Evolutionary conservation across 164 flowering plant species (phyloP), one percentile per base, ranked within the genome.

Genomic region (Vitis riparia): DNA sequence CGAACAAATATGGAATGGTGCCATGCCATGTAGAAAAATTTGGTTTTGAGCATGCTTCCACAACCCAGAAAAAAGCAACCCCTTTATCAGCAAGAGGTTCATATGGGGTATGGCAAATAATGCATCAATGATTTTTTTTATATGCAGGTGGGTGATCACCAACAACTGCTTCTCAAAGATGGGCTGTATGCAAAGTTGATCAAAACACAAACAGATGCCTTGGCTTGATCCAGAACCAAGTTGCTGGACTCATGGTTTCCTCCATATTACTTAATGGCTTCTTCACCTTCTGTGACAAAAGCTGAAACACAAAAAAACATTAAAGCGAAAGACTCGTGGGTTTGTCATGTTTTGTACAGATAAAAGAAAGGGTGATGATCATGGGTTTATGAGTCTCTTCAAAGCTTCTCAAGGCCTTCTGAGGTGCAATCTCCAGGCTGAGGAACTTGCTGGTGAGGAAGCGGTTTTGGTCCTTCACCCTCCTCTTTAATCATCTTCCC

Each of bases 121-220:
- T 37, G 44, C 44, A 37, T 37, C 15, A 27, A 30, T 12, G 68
- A 9, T 0, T 11, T n/a, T 11, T 60, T 67, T 11, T 23, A 16
- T 65, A 15, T 55, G 53, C 70, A 78, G 81, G 51, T 69, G 65
- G 81, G 81, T 32, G 19, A 65, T 23, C 78, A 71, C 53, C 11
- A 0, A 47, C 79, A 78, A 59, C 86, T 83, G 44, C 72, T 80
- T 15, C 55, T 8, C 47, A 78, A 53, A 30, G 67, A 70, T 55
- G 82, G 86, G n/a, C 30, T 76, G 12, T 80, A 78, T 64, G 76
- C 86, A n/a, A 69, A 27, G 47, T 59, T 82, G 52, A 8, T 72
- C 9, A 68, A 68, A 62, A 23, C 32, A 47, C 77, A 77, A 55
- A 48, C 53, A 53, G 71, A 77, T 68, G 52, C 60, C 55, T 47